Conservation (phyloP, 768 basidiomycete genomes). For the Boletellus emodensis region DNA sequence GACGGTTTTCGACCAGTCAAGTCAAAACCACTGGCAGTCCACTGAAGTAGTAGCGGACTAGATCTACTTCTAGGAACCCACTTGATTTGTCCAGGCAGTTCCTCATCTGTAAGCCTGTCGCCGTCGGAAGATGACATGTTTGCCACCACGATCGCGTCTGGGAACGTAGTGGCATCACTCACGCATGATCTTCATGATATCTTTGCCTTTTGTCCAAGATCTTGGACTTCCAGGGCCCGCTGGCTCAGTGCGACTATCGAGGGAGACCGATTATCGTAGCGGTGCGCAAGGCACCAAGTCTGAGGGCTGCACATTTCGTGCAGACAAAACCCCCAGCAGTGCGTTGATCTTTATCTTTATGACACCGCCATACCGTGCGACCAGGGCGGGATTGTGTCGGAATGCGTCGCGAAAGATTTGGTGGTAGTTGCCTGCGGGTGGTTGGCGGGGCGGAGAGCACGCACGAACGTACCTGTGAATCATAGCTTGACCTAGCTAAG, state of each 20-base stretch:
- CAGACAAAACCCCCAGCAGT: conserved; percentile 34
- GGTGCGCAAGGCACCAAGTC: too few species aligned
- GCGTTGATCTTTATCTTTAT: conserved; percentile 35
- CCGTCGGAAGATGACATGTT: conserved; percentile 28
- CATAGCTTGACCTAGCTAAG: too few species aligned
- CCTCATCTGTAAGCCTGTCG: conserved; percentile 33
- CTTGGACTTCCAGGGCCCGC: conserved; percentile 6
- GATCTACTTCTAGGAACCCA: conserved; percentile 9
- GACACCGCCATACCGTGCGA: conserved; percentile 31
- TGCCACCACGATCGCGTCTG: conserved; percentile 10
- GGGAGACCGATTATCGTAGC: too few species aligned
- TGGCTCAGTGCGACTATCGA: conserved; percentile 8
- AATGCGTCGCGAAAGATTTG: conserved; percentile 32
- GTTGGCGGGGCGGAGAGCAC: background rate
- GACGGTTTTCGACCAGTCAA: too few species aligned
- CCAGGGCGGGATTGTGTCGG: conserved; percentile 29
- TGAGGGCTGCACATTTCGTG: too few species aligned
- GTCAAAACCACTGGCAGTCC: too few species aligned
- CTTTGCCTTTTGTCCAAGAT: conserved; percentile 23
- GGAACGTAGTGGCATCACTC: conserved; percentile 9
- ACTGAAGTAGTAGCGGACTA: background rate
- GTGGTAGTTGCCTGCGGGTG: conserved; percentile 29
- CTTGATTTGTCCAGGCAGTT: conserved; percentile 39
- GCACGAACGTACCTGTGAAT: conserved; percentile 26
- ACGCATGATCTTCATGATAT: conserved; percentile 42